phyloP scores from a whole-genome alignment of 495 filamentous ascomycete species.

The Letharia lupina region DNA sequence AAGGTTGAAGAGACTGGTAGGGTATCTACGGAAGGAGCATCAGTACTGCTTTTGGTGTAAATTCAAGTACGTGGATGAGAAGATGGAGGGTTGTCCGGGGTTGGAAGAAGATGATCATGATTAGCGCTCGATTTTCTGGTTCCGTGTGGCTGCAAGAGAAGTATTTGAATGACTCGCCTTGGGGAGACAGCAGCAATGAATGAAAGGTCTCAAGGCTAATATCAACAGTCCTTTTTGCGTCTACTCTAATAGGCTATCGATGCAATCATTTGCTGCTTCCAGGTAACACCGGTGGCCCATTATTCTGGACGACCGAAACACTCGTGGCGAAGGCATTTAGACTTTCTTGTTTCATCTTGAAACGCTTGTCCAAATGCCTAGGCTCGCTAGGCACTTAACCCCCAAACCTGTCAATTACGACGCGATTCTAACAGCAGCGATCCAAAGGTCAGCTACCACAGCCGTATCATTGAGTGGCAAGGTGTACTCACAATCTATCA shows the following conservation, averaged over 20 bases:
- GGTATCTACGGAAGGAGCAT: slow-evolving; percentile 58
- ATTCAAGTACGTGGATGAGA: slow-evolving; percentile 57
- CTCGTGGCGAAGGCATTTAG: neutral
- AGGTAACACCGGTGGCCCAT: neutral
- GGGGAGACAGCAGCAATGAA: neutral
- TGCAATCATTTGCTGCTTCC: neutral
- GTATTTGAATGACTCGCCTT: neutral
- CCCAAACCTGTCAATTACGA: neutral
- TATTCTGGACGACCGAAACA: neutral
- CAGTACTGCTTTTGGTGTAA: slow-evolving; percentile 98
- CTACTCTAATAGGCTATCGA: neutral
- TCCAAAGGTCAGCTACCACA: neutral
- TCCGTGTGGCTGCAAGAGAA: neutral
- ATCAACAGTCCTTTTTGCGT: neutral
- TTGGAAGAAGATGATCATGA: slow-evolving; percentile 88
- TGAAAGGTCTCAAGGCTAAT: neutral
- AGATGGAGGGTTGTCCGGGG: slow-evolving; percentile 86
- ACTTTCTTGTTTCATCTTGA: neutral
- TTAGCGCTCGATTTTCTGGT: slow-evolving; percentile 31
- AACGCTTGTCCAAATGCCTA: neutral
- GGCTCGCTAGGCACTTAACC: neutral
- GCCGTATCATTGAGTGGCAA: neutral
- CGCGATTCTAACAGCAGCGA: neutral
- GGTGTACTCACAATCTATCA: neutral
- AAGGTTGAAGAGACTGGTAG: slow-evolving; percentile 53